phyloP scores from a whole-genome alignment of 179 eudicot genomes.

The Actinidia polygama region DNA sequence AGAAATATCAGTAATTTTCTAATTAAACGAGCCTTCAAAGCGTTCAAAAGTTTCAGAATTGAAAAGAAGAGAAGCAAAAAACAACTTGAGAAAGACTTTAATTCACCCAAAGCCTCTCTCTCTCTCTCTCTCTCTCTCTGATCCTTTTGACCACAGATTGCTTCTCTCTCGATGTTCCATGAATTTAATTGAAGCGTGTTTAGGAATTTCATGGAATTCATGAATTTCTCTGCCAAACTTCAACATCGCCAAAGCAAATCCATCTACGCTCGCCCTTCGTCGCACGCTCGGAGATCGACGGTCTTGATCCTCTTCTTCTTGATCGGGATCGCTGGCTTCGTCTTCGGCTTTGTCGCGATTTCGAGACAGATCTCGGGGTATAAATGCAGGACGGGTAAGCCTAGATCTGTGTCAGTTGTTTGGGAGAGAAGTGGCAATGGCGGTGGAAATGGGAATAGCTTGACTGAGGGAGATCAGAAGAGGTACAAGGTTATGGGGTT shows the following conservation, averaged over 20 bases:
- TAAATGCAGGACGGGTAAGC: slow-evolving; percentile 39
- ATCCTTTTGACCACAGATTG: neutral
- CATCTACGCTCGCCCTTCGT: slow-evolving; percentile 49
- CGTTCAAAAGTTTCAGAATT: too few relatives aligned
- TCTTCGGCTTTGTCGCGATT: slow-evolving; percentile 45
- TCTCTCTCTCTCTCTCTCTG: neutral
- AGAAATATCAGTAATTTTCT: too few relatives aligned
- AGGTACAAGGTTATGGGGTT: slow-evolving; percentile 86
- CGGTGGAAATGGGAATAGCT: slow-evolving; percentile 11
- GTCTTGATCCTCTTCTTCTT: slow-evolving; percentile 42
- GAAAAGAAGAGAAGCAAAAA: too few relatives aligned
- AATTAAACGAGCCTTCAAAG: too few relatives aligned
- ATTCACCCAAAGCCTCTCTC: neutral
- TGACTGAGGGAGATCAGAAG: slow-evolving; percentile 31
- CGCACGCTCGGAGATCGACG: slow-evolving; percentile 39
- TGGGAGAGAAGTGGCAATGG: slow-evolving; percentile 53
- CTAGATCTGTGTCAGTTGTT: slow-evolving; percentile 72
- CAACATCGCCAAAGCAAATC: neutral
- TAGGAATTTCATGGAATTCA: neutral
- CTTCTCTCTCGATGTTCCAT: neutral
- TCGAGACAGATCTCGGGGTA: slow-evolving; percentile 30
- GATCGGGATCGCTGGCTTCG: slow-evolving; percentile 47
- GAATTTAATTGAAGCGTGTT: neutral
- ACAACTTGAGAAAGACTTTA: too few relatives aligned
- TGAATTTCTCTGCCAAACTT: too few relatives aligned